Percentiles rank a stretch among this genome's conserved stretches.
Evolutionary conservation across 2,329 filamentous ascomycete species (phyloP).

Genomic region (Trichoderma sp.): DNA sequence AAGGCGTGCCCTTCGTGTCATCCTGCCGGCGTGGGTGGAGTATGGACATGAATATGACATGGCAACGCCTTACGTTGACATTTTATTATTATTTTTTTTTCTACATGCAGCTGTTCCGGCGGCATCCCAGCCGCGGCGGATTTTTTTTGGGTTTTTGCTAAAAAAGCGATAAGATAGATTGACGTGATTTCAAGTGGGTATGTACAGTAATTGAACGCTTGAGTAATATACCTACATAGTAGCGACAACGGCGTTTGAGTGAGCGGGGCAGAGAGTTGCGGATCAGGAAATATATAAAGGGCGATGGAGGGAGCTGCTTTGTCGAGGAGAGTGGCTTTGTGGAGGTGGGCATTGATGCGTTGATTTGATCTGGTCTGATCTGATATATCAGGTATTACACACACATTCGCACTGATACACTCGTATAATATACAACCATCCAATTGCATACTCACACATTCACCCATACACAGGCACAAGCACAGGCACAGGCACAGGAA

Average conservation of each 20-base stretch:
- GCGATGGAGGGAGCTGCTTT: not conserved
- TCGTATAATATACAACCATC: not conserved
- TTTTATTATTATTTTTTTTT: not conserved
- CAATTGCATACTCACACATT: not conserved
- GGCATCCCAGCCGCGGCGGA: not conserved
- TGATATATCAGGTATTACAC: too few relatives aligned
- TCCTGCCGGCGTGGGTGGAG: not conserved
- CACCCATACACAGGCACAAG: not conserved
- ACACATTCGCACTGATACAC: too few relatives aligned
- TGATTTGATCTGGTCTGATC: not conserved
- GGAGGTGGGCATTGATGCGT: not conserved
- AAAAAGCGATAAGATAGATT: not conserved
- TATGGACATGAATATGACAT: not conserved
- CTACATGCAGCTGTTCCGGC: not conserved
- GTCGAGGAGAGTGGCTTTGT: not conserved
- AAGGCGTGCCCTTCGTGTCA: not conserved
- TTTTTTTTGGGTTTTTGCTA: not conserved
- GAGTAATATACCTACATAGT: not conserved
- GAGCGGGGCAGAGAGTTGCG: slow-evolving; percentile 1
- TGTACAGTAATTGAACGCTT: not conserved
- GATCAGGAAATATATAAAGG: not conserved
- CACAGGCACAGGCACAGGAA: not conserved
- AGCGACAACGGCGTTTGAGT: slow-evolving; percentile 8
- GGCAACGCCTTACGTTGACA: not conserved
- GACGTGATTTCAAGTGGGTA: slow-evolving; percentile 7